Percentiles rank a stretch among this genome's conserved stretches.
Evolutionary conservation across 2,329 filamentous ascomycete species (phyloP).

Genomic region (Allantophomopsis lycopodina): DNA sequence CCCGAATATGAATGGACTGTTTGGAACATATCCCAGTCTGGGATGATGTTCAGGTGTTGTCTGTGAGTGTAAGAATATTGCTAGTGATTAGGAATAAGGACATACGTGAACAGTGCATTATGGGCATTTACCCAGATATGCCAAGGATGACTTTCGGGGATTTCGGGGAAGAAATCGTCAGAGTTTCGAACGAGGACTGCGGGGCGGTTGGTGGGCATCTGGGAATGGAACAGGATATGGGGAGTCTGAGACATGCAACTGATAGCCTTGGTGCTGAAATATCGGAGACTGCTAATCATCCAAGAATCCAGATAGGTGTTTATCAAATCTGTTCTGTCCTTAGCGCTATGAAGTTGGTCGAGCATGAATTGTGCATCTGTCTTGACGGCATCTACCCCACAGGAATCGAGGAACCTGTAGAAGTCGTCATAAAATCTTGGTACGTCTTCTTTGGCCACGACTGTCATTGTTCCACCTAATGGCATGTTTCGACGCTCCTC

Average conservation of each 20-base stretch:
- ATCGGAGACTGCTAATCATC: constrained; percentile 61
- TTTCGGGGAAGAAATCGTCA: constrained; percentile 81
- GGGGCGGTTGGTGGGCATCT: constrained; percentile 64
- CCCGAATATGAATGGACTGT: constrained; percentile 53
- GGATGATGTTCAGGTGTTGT: constrained; percentile 72
- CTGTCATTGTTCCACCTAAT: constrained; percentile 51
- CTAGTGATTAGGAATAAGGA: neutral
- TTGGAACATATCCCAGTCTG: constrained; percentile 69
- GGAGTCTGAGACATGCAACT: constrained; percentile 93
- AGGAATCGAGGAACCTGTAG: constrained; percentile 62
- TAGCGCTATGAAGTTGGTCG: constrained; percentile 57
- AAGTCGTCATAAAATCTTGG: constrained; percentile 78
- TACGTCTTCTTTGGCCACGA: constrained; percentile 64
- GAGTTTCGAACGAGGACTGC: constrained; percentile 71
- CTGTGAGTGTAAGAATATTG: neutral
- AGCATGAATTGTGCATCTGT: constrained; percentile 87
- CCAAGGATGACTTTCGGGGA: constrained; percentile 76
- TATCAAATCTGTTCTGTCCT: constrained; percentile 58
- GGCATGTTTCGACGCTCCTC: constrained; percentile 30
- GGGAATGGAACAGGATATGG: constrained; percentile 72
- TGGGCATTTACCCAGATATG: constrained; percentile 92
- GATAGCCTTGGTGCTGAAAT: constrained; percentile 68
- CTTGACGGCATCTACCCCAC: constrained; percentile 78
- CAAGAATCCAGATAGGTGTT: constrained; percentile 75
- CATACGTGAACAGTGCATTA: constrained; percentile 58